A percentile compares a stretch with the other conserved stretches of the same genome.
Evolutionary conservation across 2,329 filamentous ascomycete genomes (phyloP).

Genomic region (Diaporthe helianthi): DNA sequence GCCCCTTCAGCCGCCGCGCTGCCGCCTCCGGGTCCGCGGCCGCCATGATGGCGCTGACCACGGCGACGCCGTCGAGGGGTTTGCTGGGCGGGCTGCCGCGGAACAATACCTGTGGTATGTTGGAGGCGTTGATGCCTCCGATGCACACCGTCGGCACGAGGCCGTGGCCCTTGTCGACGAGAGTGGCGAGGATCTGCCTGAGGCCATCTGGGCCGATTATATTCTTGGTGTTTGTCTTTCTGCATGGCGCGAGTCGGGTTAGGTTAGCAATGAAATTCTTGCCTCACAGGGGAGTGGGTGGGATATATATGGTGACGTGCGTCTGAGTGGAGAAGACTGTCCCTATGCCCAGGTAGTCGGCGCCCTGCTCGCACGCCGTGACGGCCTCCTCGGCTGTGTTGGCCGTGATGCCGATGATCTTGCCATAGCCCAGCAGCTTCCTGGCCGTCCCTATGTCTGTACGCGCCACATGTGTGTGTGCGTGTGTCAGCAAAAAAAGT

Average conservation of each 20-base stretch:
- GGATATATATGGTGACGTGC: conserved; percentile 58
- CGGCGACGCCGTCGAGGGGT: conserved; percentile 78
- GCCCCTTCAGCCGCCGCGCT: conserved; percentile 62
- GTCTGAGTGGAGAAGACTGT: conserved; percentile 88
- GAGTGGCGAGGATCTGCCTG: conserved; percentile 67
- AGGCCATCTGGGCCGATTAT: conserved; percentile 79
- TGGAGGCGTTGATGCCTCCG: conserved; percentile 82
- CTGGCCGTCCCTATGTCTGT: conserved; percentile 70
- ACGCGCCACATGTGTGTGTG: too few relatives aligned
- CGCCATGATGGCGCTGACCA: conserved; percentile 88
- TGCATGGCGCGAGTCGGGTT: conserved; percentile 45
- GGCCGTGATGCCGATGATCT: conserved; percentile 91
- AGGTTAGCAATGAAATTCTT: too few relatives aligned
- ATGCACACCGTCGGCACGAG: conserved; percentile 78
- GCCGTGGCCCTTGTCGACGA: conserved; percentile 56
- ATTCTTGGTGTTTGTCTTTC: conserved; percentile 85
- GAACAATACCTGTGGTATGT: conserved; percentile 76
- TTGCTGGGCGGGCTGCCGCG: conserved; percentile 66
- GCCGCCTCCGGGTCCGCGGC: conserved; percentile 71
- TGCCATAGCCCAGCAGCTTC: conserved; percentile 72
- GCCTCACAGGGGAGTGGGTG: too few relatives aligned
- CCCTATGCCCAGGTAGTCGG: conserved; percentile 89
- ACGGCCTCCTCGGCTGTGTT: conserved; percentile 76
- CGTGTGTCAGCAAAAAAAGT: background rate
- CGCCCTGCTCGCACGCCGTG: conserved; percentile 75